Evolutionary conservation across 768 basidiomycete species (phyloP), one percentile per base, ranked within the genome.

Genomic region (Leucocoprinus sp.): DNA sequence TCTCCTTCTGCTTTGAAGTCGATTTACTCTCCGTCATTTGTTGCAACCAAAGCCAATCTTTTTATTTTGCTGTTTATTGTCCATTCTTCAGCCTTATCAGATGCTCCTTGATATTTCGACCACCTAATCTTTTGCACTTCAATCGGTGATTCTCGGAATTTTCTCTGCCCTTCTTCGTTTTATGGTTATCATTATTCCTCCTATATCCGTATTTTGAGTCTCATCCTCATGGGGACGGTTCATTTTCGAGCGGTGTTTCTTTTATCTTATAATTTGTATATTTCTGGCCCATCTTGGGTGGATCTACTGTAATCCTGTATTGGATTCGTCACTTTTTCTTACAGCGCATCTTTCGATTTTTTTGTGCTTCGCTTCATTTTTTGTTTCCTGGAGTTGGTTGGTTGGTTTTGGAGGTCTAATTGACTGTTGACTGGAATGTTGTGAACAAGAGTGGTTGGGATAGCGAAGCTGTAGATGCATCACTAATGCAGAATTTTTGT

Each of bases 161-260:
- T 31, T 38, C 5, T 19, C 15, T n/a, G 15, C 23, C 21, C 8
- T 19, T 28, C 24, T 47, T 26, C 19, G 26, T 40, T 11, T 31
- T 18, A 18, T 47, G 41, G 40, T 47, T 47, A 47, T 47, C 22
- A 18, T 33, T 36, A 36, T 47, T 41, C 23, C 26, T 41, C 24
- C 11, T 41, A 28, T 41, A 26, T 40, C 24, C 26, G 4, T 26
- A n/a, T 26, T 15, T 9, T 9, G 14, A 14, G 19, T 39, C 24
- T 21, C 15, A 17, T 17, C 26, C 5, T 41, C 15, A 12, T 8
- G 46, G 46, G 46, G 46, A 47, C 39, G 39, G 46, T 47, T 14
- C n/a, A 15, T 41, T 41, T 40, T 39, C 17, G n/a, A 18, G 38
- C 29, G 37, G 37, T 15, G 38, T 26, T 40, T 27, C 8, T 27